Conservation (phyloP, 768 basidiomycete species). For the Lactarius evosmus region DNA sequence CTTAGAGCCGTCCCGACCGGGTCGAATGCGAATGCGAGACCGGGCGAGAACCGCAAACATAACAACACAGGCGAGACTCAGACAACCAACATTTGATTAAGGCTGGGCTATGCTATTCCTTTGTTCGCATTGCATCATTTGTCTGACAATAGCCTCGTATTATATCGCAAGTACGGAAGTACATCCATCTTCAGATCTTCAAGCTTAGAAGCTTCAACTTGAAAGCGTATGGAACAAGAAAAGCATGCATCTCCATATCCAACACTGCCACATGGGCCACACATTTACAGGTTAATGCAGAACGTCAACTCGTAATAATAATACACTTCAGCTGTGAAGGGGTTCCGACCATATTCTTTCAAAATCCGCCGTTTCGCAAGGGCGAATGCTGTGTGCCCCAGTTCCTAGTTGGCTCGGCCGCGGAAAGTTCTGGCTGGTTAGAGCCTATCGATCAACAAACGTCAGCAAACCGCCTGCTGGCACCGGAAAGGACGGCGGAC, state of each 20-base stretch:
- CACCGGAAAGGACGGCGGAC: constrained; percentile 11
- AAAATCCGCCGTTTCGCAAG: constrained; percentile 1
- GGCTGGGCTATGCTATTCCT: neutral
- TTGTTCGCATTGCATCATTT: neutral
- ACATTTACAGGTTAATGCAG: neutral
- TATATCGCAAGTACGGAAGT: constrained; percentile 7
- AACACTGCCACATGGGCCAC: neutral
- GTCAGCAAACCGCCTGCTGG: neutral
- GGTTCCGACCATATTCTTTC: neutral
- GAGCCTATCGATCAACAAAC: constrained; percentile 2
- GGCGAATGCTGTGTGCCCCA: neutral
- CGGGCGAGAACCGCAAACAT: neutral
- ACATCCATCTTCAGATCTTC: neutral
- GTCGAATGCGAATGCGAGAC: constrained; percentile 18
- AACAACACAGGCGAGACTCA: constrained; percentile 7
- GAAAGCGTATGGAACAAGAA: constrained; percentile 1
- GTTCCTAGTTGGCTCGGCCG: neutral
- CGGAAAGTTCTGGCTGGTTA: neutral
- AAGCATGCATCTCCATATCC: constrained; percentile 6
- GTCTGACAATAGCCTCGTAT: neutral
- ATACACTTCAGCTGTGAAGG: neutral
- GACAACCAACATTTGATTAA: neutral
- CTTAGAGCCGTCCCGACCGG: constrained; percentile 22
- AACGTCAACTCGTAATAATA: constrained; percentile 11
- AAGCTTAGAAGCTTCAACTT: too few relatives aligned